These are phyloP conservation scores for Fraxinus floribunda DNA, from an alignment of 305 asterid species.

Conservation along the genomic window DNA sequence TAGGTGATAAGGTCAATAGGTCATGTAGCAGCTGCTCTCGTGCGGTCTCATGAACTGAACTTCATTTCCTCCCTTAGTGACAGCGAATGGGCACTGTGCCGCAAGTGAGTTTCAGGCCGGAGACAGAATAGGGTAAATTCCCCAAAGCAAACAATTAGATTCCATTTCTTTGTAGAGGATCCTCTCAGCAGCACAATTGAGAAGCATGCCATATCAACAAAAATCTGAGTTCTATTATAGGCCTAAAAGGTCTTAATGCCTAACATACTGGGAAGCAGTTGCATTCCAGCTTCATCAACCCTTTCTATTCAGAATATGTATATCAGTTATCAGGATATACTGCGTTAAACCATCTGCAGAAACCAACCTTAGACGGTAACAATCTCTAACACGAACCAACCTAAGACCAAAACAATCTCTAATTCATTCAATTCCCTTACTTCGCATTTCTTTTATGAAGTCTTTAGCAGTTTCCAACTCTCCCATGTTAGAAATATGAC, in stretches of 20 bases:
- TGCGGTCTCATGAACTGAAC: background rate
- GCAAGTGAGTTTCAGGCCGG: background rate
- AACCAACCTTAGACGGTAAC: constrained; percentile 18
- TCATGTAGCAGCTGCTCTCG: background rate
- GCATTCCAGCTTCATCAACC: background rate
- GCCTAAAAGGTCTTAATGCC: background rate
- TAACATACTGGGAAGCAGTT: background rate
- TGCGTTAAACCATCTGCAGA: constrained; percentile 1
- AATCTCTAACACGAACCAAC: constrained; percentile 27
- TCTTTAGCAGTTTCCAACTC: constrained; percentile 22
- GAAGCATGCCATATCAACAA: background rate
- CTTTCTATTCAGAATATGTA: background rate
- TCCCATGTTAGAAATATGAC: constrained; percentile 30
- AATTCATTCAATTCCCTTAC: background rate
- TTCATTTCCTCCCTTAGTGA: background rate
- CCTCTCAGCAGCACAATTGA: background rate
- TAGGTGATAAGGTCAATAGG: background rate
- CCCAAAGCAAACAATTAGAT: background rate
- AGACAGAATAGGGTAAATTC: background rate
- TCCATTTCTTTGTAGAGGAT: background rate
- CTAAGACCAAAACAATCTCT: constrained; percentile 26
- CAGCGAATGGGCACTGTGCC: background rate
- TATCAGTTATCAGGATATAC: background rate
- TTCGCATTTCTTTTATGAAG: constrained; percentile 26
- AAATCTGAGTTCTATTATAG: background rate